Conservation (phyloP, 2,329 filamentous ascomycete genomes). For the Apiospora koreana region DNA sequence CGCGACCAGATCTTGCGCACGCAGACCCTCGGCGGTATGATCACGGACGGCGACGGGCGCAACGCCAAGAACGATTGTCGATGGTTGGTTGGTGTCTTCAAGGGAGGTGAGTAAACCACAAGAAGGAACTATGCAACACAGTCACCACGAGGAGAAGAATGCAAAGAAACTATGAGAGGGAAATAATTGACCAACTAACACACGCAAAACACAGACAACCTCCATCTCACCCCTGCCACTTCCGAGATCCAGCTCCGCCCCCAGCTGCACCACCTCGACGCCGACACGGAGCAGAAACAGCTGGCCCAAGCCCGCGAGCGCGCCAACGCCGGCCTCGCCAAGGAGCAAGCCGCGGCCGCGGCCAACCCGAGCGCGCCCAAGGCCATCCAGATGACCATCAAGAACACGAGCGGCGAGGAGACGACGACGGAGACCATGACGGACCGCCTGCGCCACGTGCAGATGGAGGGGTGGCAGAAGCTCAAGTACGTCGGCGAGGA, state of each 20-base stretch:
- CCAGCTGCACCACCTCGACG: constrained; percentile 91
- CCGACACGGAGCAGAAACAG: constrained; percentile 71
- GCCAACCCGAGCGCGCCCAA: constrained; percentile 50
- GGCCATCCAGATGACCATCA: constrained; percentile 85
- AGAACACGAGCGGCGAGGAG: constrained; percentile 65
- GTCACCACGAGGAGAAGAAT: too few species aligned
- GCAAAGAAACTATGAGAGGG: background rate
- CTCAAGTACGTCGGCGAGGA: constrained; percentile 84
- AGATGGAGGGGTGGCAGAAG: constrained; percentile 79
- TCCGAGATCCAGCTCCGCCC: constrained; percentile 87
- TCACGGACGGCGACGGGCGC: constrained; percentile 48
- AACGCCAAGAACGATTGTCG: constrained; percentile 63
- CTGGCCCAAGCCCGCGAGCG: constrained; percentile 36
- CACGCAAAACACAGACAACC: constrained; percentile 58
- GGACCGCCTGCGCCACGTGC: constrained; percentile 73
- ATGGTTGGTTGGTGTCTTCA: constrained; percentile 93
- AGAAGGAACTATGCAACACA: background rate
- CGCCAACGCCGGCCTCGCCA: constrained; percentile 30
- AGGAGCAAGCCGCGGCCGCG: constrained; percentile 29
- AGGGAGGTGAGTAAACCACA: constrained; percentile 61
- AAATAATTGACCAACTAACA: constrained; percentile 19
- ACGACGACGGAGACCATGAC: constrained; percentile 57
- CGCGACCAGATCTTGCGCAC: constrained; percentile 73
- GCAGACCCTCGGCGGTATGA: constrained; percentile 85
- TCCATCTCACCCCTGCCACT: constrained; percentile 83